Evolutionary conservation across 2,329 filamentous ascomycete species (phyloP).

Genomic region (Karstenula rhodostoma): DNA sequence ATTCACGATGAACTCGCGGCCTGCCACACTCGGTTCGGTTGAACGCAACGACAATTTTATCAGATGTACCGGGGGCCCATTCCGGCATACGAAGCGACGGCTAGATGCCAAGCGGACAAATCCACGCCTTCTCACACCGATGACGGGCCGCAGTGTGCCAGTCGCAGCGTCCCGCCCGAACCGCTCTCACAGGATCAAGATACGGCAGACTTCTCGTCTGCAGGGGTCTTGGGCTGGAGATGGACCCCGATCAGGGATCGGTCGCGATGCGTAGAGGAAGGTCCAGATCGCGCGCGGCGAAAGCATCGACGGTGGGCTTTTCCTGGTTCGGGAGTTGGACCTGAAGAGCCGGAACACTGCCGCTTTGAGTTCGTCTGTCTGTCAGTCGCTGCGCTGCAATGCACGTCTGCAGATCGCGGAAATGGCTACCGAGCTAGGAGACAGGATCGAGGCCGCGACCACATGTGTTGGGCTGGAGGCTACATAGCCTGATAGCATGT

Average conservation of each 20-base stretch:
- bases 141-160: slow-evolving; percentile 21
- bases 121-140: slow-evolving; percentile 27
- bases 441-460: not conserved
- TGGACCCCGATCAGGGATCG: slow-evolving; percentile 3
- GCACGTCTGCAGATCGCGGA: not conserved
- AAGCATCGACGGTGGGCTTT: not conserved
- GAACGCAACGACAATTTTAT: not conserved
- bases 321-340: slow-evolving; percentile 11
- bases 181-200: not conserved
- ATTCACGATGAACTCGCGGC: no score
- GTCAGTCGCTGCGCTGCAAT: slow-evolving; percentile 1
- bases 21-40: not conserved
- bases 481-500: slow-evolving; percentile 5
- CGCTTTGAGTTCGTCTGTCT: not conserved
- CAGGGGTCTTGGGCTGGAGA: not conserved
- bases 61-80: slow-evolving; percentile 3
- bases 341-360: slow-evolving; percentile 5
- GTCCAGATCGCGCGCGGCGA: slow-evolving; percentile 3
- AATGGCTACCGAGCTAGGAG: not conserved
- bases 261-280: not conserved
- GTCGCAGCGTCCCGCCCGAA: slow-evolving; percentile 10
- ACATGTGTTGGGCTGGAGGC: slow-evolving; percentile 2
- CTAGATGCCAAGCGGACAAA: not conserved
- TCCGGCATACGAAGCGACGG: not conserved
- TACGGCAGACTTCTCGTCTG: not conserved